Conservation (phyloP, 305 asterid genomes). For the Solanum hybrid region DNA sequence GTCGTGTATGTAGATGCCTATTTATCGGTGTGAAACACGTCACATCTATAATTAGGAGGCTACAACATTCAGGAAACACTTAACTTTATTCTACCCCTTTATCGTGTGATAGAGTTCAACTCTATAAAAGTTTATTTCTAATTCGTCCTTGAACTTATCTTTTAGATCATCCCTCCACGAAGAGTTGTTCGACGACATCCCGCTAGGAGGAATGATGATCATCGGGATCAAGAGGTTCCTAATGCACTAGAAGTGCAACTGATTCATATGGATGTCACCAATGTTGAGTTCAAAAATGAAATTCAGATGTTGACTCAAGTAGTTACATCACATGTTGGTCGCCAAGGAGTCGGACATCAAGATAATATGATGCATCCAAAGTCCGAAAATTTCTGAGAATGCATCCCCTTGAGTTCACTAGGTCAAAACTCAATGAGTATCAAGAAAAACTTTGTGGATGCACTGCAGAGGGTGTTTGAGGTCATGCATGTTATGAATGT, state of each 20-base stretch:
- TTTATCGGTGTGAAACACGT: background rate
- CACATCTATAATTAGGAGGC: background rate
- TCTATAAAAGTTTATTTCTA: background rate
- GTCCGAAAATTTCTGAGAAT: background rate
- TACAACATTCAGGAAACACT: background rate
- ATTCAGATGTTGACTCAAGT: background rate
- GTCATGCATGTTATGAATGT: background rate
- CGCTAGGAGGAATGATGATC: background rate
- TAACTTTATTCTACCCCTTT: background rate
- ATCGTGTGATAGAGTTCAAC: background rate
- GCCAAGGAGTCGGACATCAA: background rate
- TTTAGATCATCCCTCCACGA: too few species aligned
- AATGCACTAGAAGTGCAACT: background rate
- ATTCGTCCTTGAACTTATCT: too few species aligned
- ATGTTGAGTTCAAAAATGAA: background rate
- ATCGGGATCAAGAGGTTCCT: background rate
- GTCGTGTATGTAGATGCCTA: background rate
- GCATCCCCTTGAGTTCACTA: background rate
- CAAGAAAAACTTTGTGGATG: background rate
- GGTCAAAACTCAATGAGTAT: background rate
- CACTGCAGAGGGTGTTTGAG: background rate
- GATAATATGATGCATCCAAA: background rate
- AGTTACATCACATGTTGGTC: background rate
- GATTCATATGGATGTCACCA: background rate
- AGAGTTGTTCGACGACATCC: background rate